Percentiles rank a stretch among this genome's conserved stretches.
These are phyloP conservation scores for Phytophthora nicotianae DNA, from an alignment of 352 stramenopile species.

Conservation along the genomic window DNA sequence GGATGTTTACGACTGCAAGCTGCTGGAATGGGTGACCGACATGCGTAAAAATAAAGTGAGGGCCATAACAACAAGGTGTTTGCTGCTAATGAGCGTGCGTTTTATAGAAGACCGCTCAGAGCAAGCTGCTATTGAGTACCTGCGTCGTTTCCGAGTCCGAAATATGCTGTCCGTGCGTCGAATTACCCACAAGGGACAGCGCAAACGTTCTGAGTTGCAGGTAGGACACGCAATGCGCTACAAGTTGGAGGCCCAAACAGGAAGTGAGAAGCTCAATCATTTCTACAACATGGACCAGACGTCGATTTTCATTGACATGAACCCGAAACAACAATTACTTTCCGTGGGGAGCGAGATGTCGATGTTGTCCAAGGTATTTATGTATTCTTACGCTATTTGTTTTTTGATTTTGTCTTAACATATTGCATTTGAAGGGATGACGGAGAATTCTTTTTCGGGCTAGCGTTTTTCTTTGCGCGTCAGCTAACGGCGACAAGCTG, in stretches of 20 bases:
- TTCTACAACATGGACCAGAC: not conserved
- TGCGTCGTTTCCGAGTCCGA: not conserved
- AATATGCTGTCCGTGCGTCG: not conserved
- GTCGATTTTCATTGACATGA: slow-evolving; percentile 1
- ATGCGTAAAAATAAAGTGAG: not conserved
- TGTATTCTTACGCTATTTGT: not conserved
- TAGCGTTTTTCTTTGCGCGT: not conserved
- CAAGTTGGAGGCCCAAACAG: not conserved
- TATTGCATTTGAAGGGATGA: too few relatives aligned
- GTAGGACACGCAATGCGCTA: not conserved
- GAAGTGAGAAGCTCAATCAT: not conserved
- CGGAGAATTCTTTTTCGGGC: not conserved
- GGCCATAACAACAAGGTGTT: not conserved
- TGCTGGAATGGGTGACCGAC: not conserved
- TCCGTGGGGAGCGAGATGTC: not conserved
- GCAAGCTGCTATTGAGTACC: not conserved
- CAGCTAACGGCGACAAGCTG: not conserved
- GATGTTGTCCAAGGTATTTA: not conserved
- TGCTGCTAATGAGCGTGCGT: not conserved
- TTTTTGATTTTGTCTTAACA: not conserved
- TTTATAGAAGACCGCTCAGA: not conserved
- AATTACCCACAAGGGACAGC: not conserved
- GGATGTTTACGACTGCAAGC: too few relatives aligned
- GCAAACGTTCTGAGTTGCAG: not conserved
- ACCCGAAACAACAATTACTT: slow-evolving; percentile 3